Base-by-base conservation (phyloP, 257 asterid species). In the Catharanthus roseus region DNA sequence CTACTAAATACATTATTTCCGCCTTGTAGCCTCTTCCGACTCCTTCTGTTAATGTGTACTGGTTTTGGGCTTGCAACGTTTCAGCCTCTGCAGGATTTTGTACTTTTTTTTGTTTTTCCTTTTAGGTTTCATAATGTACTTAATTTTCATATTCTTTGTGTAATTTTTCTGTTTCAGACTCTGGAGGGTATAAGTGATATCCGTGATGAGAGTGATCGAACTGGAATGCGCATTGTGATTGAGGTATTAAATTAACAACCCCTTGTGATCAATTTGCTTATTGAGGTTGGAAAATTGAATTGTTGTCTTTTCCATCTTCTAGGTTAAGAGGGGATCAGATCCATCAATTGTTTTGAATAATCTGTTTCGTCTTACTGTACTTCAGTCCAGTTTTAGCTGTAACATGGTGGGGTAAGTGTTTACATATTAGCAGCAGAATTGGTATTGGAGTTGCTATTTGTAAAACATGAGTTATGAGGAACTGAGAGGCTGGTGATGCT, bases 171-270 rank as follows among this genome's bases (percentile, higher is more conserved):
- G 75, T 82, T 51, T 53, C 70, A 95, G 99, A 82, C 18, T 74
- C 81, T 95, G 88, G 97, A 95, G 83, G 99, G 99, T 57, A 88
- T 95, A 77, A 95, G 95, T 81, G 99, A 91, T 78, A 89, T 95
- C 75, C 97, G 99, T 6, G 99, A 95, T 84, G 99, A 95, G 89
- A 95, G 99, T 86, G 97, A 95, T 79, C 91, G 99, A 71, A 81
- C 90, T 60, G 99, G 99, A 53, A 91, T 95, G 97, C 97, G 97
- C 23, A 71, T 95, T 66, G 97, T 95, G 77, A 87, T 95, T 77
- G 99, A 95, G 99, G 99, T 91, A 88, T 67, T 69, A 24, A 69
- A 42, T 77, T 50, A 61, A 69, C 42, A 38, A 38, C 8, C 8
- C 21, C 44, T 63, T 31, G 66, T 78, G 63, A 33, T 72, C 49